A percentile compares a stretch with the other conserved stretches of the same genome.
Evolutionary conservation across 2,329 filamentous ascomycete genomes (phyloP).

Genomic region (Cladophialophora psammophila): DNA sequence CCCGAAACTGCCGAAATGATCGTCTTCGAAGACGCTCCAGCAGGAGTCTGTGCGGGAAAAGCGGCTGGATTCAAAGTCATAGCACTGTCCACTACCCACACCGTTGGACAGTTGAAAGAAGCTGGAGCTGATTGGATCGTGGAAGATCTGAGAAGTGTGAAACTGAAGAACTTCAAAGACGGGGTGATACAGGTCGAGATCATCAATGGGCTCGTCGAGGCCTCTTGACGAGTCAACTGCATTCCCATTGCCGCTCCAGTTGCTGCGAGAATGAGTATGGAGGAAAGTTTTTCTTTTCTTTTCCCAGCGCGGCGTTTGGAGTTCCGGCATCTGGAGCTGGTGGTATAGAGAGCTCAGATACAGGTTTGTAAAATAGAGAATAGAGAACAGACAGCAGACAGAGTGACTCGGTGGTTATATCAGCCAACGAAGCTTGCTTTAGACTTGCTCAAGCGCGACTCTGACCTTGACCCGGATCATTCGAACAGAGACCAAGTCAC

Average conservation of each 20-base stretch:
- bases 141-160: conserved; percentile 76
- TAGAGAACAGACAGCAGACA: not conserved
- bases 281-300: not conserved
- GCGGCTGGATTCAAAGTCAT: conserved; percentile 85
- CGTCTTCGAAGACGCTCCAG: conserved; percentile 88
- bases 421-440: not conserved
- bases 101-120: conserved; percentile 70
- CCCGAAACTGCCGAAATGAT: conserved; percentile 63
- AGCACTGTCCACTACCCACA: conserved; percentile 85
- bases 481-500: not conserved
- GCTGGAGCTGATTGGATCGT: conserved; percentile 91
- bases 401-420: not conserved
- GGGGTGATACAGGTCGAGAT: conserved; percentile 35
- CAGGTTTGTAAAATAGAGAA: not conserved
- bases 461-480: not conserved
- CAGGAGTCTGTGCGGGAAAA: conserved; percentile 82
- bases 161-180: conserved; percentile 54
- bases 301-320: conserved; percentile 27
- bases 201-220: conserved; percentile 33
- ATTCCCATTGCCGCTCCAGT: not conserved
- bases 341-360: not conserved
- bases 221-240: conserved; percentile 5
- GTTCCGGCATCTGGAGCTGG: not conserved
- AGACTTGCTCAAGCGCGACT: not conserved
- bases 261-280: not conserved